Conservation (phyloP, 495 filamentous ascomycete genomes). For the Hyaloscypha bicolor region DNA sequence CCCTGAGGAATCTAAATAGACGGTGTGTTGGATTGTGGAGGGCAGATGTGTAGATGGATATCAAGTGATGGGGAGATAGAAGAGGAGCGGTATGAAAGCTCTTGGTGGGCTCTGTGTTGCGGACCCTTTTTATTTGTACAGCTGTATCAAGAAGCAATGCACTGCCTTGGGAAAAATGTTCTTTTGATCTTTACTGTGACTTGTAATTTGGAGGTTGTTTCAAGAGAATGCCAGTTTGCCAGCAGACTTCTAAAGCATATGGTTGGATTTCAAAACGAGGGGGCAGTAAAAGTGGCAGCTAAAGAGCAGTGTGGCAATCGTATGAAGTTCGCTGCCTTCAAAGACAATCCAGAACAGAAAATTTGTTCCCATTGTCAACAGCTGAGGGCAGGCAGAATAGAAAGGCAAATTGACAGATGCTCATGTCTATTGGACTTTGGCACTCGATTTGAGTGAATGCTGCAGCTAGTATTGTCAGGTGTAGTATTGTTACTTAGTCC, state of each 20-base stretch:
- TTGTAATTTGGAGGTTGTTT: neutral
- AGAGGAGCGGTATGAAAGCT: conserved; percentile 14
- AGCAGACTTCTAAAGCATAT: no score
- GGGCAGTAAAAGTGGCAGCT: no score
- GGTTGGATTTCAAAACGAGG: neutral
- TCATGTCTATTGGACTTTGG: no score
- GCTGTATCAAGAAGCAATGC: conserved; percentile 34
- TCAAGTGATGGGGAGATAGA: conserved; percentile 19
- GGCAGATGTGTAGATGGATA: conserved; percentile 25
- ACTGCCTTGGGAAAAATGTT: conserved; percentile 13
- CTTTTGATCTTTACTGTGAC: conserved; percentile 7
- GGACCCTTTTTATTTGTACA: conserved; percentile 29
- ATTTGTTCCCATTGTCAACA: no score
- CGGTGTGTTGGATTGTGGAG: conserved; percentile 13
- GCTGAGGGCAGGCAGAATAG: no score
- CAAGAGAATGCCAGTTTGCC: no score
- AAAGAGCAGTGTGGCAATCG: no score
- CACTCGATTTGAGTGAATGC: neutral
- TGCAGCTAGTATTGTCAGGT: neutral
- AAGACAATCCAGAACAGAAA: no score
- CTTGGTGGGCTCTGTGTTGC: conserved; percentile 23
- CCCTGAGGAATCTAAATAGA: conserved; percentile 57
- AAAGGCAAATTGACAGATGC: no score
- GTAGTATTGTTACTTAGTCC: neutral
- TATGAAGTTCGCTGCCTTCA: no score